phyloP scores from a whole-genome alignment of 73 alveolate genomes.

The Loxodes magnus region DNA sequence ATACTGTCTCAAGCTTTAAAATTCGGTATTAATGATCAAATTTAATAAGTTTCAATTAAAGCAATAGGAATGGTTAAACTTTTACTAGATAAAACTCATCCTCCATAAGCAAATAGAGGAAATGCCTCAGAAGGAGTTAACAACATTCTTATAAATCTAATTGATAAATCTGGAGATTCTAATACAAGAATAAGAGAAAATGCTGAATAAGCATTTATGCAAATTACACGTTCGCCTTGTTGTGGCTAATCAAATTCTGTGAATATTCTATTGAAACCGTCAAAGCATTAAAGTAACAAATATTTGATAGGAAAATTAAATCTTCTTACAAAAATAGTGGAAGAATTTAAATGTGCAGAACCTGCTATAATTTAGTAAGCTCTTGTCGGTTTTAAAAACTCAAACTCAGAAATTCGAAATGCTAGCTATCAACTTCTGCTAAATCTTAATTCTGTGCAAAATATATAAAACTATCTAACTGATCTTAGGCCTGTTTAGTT shows the following conservation, averaged over 20 bases:
- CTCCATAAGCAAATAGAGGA: slow-evolving; percentile 37
- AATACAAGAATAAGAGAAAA: slow-evolving; percentile 77
- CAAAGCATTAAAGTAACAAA: slow-evolving; percentile 51
- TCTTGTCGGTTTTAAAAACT: slow-evolving; percentile 58
- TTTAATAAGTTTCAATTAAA: slow-evolving; percentile 62
- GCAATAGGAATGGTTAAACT: slow-evolving; percentile 47
- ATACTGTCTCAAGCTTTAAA: slow-evolving; percentile 72
- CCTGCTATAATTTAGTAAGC: slow-evolving; percentile 71
- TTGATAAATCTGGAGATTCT: slow-evolving; percentile 85
- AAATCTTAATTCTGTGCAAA: slow-evolving; percentile 76
- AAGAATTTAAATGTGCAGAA: slow-evolving; percentile 57
- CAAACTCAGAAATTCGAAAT: slow-evolving; percentile 77
- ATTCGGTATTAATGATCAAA: slow-evolving; percentile 65
- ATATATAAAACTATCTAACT: slow-evolving; percentile 45
- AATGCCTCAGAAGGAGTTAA: slow-evolving; percentile 46
- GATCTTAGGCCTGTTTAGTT: slow-evolving; percentile 80
- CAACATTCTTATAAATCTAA: slow-evolving; percentile 43
- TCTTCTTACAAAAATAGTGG: slow-evolving; percentile 52
- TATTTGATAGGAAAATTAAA: slow-evolving; percentile 79
- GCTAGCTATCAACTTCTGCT: slow-evolving; percentile 67
- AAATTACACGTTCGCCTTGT: slow-evolving; percentile 65
- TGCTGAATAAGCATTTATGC: slow-evolving; percentile 71
- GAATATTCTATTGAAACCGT: slow-evolving; percentile 56
- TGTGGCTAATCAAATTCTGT: slow-evolving; percentile 61
- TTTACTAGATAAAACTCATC: slow-evolving; percentile 34